Base-by-base conservation (phyloP, 1,284 basidiomycete genomes). In the Fomes fomentarius region DNA sequence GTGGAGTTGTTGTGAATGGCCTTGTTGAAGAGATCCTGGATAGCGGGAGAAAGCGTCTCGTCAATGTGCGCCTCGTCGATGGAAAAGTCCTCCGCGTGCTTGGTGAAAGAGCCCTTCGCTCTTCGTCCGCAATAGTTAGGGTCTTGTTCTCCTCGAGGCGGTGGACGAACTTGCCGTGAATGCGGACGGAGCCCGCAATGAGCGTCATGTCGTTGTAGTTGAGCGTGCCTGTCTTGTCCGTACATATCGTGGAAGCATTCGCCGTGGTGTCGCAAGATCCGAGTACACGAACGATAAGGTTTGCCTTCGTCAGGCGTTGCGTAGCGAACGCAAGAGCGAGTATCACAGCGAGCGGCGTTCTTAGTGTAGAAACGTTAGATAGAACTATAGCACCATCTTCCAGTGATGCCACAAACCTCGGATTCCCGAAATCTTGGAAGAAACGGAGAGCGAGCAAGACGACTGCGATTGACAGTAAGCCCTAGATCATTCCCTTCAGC, bases 181-280 rank as follows among this genome's bases (percentile, higher is more conserved):
- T 84, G 31, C 96, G 96, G 50, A 98, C 79, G 26, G 94, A 94
- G 34, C 96, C 96, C 14, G 96, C 95, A 47, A 99, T 96, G 64
- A 99, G 90, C 15, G 87, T 85, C 96, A 99, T 99, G 66, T 79
- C 80, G 76, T 98, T 98, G 69, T 94, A 91, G 0, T 96, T 98
- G 24, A 95, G 85, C 7, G 94, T 91, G 44, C 93, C 93, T 1
- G 95, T 96, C 78, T 98, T 98, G 78, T 97, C 94, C 19, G 95
- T 98, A 75, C 95, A 98, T 24, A 98, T 84, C 58, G 98, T 96
- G 21, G 91, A 96, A 12, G 95, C 93, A 69, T 98, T 98, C 30
- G 93, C 96, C 96, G 98, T 99, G 7, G 94, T 98, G 78, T 98
- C 96, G 73, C 96, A 99, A 24, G 94, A 94, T 12, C 94, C 92